These are phyloP conservation scores for Galerina marginata DNA, from an alignment of 768 basidiomycete genomes.

Conservation along the genomic window DNA sequence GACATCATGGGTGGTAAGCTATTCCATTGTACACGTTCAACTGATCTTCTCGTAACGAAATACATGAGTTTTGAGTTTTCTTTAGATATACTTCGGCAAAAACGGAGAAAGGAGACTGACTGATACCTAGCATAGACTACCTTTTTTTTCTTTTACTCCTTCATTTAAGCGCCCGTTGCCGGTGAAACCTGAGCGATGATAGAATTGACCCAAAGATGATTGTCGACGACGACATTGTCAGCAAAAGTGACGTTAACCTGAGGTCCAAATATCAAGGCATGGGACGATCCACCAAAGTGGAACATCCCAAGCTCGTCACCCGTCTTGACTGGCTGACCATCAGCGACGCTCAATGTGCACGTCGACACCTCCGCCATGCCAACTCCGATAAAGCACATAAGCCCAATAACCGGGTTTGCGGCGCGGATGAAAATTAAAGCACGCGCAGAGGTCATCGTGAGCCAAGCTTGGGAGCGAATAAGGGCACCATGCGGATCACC, in stretches of 20 bases:
- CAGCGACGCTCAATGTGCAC: background rate
- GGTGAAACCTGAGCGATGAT: conserved; percentile 9
- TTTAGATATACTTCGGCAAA: too few species aligned
- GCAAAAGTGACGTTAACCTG: conserved; percentile 11
- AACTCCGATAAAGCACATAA: background rate
- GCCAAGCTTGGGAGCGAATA: conserved; percentile 17
- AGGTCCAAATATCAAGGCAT: conserved; percentile 15
- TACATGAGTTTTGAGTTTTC: too few species aligned
- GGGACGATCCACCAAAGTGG: conserved; percentile 1
- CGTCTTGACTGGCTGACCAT: background rate
- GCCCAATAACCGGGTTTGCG: background rate
- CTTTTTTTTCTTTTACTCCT: too few species aligned
- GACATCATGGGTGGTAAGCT: too few species aligned
- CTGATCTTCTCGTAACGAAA: too few species aligned
- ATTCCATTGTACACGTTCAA: too few species aligned
- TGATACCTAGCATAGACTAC: too few species aligned
- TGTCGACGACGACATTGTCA: background rate
- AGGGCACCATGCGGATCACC: conserved; percentile 18
- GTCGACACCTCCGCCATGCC: background rate
- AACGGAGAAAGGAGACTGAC: too few species aligned
- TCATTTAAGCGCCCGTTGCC: too few species aligned
- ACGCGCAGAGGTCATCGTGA: conserved; percentile 50
- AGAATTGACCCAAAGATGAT: conserved; percentile 20
- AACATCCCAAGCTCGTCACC: conserved; percentile 3
- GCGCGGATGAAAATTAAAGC: conserved; percentile 35